Conservation (phyloP, 441 rosid species). For the Populus tomentosa region DNA sequence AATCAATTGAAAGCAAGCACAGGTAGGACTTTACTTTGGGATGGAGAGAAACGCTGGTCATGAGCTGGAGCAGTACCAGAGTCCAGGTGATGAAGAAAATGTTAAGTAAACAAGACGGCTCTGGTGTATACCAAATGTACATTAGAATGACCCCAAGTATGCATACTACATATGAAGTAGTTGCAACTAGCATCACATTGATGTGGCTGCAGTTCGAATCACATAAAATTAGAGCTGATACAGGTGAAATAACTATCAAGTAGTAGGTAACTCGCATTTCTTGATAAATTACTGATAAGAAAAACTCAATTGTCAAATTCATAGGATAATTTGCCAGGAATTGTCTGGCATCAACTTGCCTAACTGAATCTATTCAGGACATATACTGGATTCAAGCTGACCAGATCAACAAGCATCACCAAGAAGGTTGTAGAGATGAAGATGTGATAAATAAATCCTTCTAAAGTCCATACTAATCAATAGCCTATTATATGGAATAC, state of each 20-base stretch:
- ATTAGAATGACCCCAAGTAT: constrained; percentile 75
- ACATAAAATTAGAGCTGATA: neutral
- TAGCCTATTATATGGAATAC: neutral
- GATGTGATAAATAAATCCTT: neutral
- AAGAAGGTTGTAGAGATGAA: neutral
- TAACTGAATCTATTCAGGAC: neutral
- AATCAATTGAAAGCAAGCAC: neutral
- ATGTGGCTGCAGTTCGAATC: constrained; percentile 51
- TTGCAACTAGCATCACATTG: constrained; percentile 68
- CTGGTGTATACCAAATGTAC: constrained; percentile 96
- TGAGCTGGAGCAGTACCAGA: constrained; percentile 83
- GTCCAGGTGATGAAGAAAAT: constrained; percentile 96
- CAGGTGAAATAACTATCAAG: neutral
- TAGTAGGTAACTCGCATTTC: neutral
- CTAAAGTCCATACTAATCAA: neutral
- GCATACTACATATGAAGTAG: constrained; percentile 67
- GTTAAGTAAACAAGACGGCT: constrained; percentile 81
- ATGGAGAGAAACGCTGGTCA: constrained; percentile 90
- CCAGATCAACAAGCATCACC: neutral
- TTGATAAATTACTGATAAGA: neutral
- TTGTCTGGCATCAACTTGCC: neutral
- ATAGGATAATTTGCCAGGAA: neutral
- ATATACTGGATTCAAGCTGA: neutral
- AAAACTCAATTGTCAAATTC: neutral
- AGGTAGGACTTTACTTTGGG: constrained; percentile 52